These are phyloP conservation scores for Sphagnum contortum DNA, from an alignment of 225 moss, liverwort and hornwort genomes.

Conservation along the genomic window DNA sequence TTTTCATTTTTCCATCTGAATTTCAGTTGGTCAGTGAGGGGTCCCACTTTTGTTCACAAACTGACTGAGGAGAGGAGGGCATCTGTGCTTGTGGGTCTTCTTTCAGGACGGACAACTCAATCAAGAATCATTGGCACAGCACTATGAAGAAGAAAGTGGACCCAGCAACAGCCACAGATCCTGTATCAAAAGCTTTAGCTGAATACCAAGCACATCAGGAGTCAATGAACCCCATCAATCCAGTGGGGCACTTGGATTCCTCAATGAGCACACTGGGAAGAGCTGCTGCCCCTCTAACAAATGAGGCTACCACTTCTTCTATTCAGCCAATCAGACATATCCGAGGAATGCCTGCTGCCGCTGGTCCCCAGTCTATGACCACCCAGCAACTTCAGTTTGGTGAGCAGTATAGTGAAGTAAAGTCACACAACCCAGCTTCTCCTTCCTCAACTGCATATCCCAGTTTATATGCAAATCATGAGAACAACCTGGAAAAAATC, in stretches of 20 bases:
- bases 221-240: conserved; percentile 26
- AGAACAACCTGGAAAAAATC: conserved; percentile 12
- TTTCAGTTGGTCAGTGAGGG: too few relatives aligned
- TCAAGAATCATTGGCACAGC: conserved; percentile 99
- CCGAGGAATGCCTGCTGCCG: conserved; percentile 17
- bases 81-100: conserved; percentile 1
- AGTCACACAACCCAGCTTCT: conserved; percentile 13
- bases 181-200: conserved; percentile 77
- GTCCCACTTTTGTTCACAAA: too few relatives aligned
- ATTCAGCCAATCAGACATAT: conserved; percentile 25
- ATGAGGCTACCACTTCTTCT: conserved; percentile 32
- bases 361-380: conserved; percentile 4
- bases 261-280: conserved; percentile 8
- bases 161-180: conserved; percentile 73
- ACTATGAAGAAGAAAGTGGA: conserved; percentile 99
- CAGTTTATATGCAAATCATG: conserved; percentile 8
- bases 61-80: too few relatives aligned
- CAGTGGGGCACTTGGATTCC: conserved; percentile 11
- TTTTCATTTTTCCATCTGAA: too few relatives aligned
- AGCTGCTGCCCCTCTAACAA: conserved; percentile 15
- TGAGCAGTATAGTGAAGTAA: conserved; percentile 10
- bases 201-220: conserved; percentile 95
- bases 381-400: conserved; percentile 17
- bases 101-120: conserved; percentile 93
- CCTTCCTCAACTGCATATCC: conserved; percentile 11